Evolutionary conservation across 31 red algal species (phyloP).

Genomic region (Endocladia muricata): DNA sequence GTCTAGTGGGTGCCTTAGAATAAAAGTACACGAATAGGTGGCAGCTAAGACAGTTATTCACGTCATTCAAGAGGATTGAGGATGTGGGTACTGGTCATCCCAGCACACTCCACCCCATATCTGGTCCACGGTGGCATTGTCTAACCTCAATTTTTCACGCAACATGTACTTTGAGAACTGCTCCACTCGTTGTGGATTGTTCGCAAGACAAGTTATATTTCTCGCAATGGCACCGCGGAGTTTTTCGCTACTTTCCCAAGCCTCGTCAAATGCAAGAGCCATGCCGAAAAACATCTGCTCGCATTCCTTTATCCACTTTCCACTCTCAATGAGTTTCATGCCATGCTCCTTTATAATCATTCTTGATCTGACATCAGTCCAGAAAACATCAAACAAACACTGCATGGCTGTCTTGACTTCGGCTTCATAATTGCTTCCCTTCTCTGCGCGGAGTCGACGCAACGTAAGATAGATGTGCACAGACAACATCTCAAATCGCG

Average conservation of each 20-base stretch:
- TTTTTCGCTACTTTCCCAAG: constrained; percentile 36
- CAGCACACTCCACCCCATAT: constrained; percentile 38
- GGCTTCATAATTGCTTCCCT: constrained; percentile 33
- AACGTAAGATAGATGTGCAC: constrained; percentile 75
- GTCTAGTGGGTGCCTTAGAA: no score
- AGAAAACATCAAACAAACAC: constrained; percentile 75
- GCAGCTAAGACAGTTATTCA: no score
- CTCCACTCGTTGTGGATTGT: constrained; percentile 1
- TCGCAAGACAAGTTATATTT: constrained; percentile 40
- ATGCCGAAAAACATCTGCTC: constrained; percentile 78
- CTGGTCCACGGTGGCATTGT: constrained; percentile 28
- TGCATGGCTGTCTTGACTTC: constrained; percentile 63
- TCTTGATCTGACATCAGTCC: constrained; percentile 57
- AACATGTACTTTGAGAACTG: constrained; percentile 42
- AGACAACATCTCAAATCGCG: constrained; percentile 59
- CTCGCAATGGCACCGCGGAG: constrained; percentile 30
- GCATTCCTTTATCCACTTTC: constrained; percentile 80
- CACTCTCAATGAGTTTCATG: constrained; percentile 51
- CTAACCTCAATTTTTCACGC: constrained; percentile 14
- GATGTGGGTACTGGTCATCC: constrained; percentile 25
- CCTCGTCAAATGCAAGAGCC: constrained; percentile 74
- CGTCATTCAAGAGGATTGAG: no score
- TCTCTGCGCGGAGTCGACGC: constrained; percentile 64
- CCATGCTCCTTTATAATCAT: constrained; percentile 69
- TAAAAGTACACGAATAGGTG: no score